These are phyloP conservation scores for Pseudogymnoascus sp. DNA, from an alignment of 2,329 filamentous ascomycete species.

Conservation along the genomic window DNA sequence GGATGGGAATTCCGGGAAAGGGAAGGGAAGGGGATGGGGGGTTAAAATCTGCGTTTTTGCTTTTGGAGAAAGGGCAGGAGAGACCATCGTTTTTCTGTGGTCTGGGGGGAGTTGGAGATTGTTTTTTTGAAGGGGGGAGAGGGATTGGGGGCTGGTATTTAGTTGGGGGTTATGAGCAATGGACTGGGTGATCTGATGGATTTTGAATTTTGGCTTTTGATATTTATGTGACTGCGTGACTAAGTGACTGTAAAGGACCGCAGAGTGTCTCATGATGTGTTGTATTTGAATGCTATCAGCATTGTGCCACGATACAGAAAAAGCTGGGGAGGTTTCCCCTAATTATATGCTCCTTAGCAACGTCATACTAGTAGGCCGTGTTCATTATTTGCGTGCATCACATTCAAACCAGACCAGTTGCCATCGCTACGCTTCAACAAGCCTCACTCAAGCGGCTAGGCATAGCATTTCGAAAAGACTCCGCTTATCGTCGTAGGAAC, in stretches of 20 bases:
- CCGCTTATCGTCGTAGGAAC: not conserved
- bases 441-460: not conserved
- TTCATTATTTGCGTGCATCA: not conserved
- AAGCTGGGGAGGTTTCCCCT: not conserved
- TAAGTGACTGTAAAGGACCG: not conserved
- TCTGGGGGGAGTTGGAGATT: not conserved
- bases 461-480: not conserved
- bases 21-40: not conserved
- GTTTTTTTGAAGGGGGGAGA: not conserved
- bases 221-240: not conserved
- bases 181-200: constrained; percentile 1
- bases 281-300: not conserved
- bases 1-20: not conserved
- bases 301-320: not conserved
- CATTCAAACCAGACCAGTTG: not conserved
- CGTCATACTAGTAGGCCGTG: not conserved
- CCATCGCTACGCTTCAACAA: not conserved
- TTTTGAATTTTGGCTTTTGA: not conserved
- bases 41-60: not conserved
- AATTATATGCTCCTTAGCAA: not conserved
- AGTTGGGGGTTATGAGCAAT: not conserved
- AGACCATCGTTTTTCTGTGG: not conserved
- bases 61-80: not conserved
- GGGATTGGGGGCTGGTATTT: not conserved
- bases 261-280: not conserved